Evolutionary conservation across 1,139 yeast genomes (phyloP).

Genomic region (Kodamaea plutei): DNA sequence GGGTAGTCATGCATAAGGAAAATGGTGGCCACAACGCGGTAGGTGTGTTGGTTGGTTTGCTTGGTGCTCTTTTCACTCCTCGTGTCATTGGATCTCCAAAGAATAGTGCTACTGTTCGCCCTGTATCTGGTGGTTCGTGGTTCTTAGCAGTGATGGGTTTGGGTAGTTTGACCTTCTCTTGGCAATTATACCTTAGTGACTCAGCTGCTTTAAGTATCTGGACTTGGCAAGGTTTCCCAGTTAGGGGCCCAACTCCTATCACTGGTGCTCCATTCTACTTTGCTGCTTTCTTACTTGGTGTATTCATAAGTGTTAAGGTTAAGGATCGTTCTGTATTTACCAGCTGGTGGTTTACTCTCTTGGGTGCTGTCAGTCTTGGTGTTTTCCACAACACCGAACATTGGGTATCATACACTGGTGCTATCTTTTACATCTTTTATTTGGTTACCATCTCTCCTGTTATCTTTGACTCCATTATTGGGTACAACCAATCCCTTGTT

Average conservation of each 20-base stretch:
- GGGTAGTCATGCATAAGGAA: constrained; percentile 88
- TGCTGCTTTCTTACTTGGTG: constrained; percentile 56
- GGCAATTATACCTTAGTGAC: constrained; percentile 76
- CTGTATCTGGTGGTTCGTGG: constrained; percentile 32
- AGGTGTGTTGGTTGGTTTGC: constrained; percentile 66
- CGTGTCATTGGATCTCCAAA: constrained; percentile 8
- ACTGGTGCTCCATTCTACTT: constrained; percentile 80
- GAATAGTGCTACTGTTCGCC: constrained; percentile 10
- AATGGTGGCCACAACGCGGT: constrained; percentile 84
- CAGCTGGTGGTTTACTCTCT: constrained; percentile 20
- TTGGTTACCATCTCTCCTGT: constrained; percentile 61
- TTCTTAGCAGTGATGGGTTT: constrained; percentile 63
- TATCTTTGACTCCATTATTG: constrained; percentile 53
- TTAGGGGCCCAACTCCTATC: constrained; percentile 82
- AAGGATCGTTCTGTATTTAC: constrained; percentile 16
- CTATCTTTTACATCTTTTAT: constrained; percentile 60
- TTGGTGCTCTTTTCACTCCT: constrained; percentile 55
- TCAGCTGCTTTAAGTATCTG: constrained; percentile 81
- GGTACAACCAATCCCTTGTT: constrained; percentile 54
- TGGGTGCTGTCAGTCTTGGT: constrained; percentile 49
- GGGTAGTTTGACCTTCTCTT: constrained; percentile 70
- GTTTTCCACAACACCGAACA: constrained; percentile 51
- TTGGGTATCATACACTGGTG: constrained; percentile 86
- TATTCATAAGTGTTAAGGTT: constrained; percentile 25
- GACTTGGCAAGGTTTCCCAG: constrained; percentile 94